Conservation (phyloP, 2,329 filamentous ascomycete species). For the Lecanosticta acicola region DNA sequence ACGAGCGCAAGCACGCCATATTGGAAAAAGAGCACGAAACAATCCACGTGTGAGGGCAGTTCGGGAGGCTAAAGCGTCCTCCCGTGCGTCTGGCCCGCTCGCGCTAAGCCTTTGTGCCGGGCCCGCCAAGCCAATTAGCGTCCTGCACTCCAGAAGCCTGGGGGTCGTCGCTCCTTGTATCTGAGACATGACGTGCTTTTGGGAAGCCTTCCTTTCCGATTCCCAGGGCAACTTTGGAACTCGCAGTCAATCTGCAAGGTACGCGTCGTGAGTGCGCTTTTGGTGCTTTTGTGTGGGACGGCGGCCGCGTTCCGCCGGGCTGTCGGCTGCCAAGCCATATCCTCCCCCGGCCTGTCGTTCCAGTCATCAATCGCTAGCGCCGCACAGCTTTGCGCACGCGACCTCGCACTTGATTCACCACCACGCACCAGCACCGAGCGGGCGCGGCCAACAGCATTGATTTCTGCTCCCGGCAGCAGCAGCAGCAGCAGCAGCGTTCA, state of each 20-base stretch:
- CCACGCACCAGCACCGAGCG: neutral
- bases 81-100: neutral
- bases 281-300: too few species aligned
- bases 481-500: too few species aligned
- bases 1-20: neutral
- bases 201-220: neutral
- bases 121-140: neutral
- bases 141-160: neutral
- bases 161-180: neutral
- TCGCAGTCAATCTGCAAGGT: constrained; percentile 6
- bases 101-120: neutral
- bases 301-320: too few species aligned
- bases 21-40: neutral
- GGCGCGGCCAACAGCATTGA: too few species aligned
- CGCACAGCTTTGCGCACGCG: neutral
- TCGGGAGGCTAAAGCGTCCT: too few species aligned
- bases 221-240: constrained; percentile 16
- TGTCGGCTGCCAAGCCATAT: neutral
- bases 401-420: neutral
- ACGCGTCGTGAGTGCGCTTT: constrained; percentile 12
- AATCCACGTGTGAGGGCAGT: neutral
- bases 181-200: neutral
- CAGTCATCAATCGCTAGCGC: neutral
- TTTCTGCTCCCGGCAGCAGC: too few species aligned
- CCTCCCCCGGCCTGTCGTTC: neutral